Conservation (phyloP, 2,329 filamentous ascomycete genomes). For the Monilinia laxa region DNA sequence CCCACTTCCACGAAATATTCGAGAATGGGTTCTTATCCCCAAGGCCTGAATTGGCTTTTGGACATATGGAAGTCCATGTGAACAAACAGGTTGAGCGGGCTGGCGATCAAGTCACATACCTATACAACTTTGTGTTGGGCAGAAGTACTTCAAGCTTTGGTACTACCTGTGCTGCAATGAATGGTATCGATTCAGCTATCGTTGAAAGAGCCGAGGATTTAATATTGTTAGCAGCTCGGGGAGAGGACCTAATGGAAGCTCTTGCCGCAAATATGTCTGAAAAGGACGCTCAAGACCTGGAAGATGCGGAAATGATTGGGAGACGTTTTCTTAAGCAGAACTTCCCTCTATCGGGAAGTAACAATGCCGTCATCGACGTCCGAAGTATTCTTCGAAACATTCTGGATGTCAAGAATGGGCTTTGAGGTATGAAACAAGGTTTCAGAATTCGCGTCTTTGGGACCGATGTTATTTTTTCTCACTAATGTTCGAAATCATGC, state of each 20-base stretch:
- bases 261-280: slow-evolving; percentile 67
- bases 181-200: slow-evolving; percentile 72
- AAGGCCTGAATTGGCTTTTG: slow-evolving; percentile 55
- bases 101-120: slow-evolving; percentile 67
- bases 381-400: slow-evolving; percentile 37
- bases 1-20: slow-evolving; percentile 71
- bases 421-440: slow-evolving; percentile 25
- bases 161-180: slow-evolving; percentile 79
- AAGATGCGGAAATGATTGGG: slow-evolving; percentile 62
- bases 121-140: slow-evolving; percentile 69
- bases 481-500: slow-evolving; percentile 16
- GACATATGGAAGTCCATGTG: slow-evolving; percentile 70
- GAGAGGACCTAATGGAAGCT: slow-evolving; percentile 69
- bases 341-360: slow-evolving; percentile 31
- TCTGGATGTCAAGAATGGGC: slow-evolving; percentile 24
- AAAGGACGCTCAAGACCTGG: slow-evolving; percentile 64
- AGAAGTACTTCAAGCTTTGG: slow-evolving; percentile 81
- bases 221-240: slow-evolving; percentile 63
- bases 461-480: not conserved
- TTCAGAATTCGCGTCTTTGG: slow-evolving; percentile 19
- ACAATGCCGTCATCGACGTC: slow-evolving; percentile 30
- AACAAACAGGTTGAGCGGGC: slow-evolving; percentile 51
- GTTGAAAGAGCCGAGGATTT: slow-evolving; percentile 75
- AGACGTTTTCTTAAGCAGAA: slow-evolving; percentile 54
- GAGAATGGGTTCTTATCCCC: slow-evolving; percentile 57